Conservation (phyloP, 2,329 filamentous ascomycete species). For the Cercospora janseana region DNA sequence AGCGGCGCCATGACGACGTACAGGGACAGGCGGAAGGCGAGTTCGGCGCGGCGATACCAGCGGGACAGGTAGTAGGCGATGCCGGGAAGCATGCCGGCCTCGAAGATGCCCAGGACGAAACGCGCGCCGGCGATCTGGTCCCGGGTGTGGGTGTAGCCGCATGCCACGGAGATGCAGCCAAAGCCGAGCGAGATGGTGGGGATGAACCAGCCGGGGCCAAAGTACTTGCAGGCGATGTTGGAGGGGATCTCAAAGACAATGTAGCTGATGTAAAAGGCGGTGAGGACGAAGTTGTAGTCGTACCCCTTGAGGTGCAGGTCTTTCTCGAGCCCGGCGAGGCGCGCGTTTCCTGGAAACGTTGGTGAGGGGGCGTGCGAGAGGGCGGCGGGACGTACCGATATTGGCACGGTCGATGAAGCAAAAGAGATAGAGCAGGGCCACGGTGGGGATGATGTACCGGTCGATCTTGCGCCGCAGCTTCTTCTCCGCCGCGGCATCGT, state of each 20-base stretch:
- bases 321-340: slow-evolving; percentile 55
- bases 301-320: slow-evolving; percentile 60
- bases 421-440: slow-evolving; percentile 66
- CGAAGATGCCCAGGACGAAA: slow-evolving; percentile 59
- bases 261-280: slow-evolving; percentile 70
- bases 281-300: slow-evolving; percentile 64
- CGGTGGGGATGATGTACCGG: slow-evolving; percentile 62
- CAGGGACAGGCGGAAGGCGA: slow-evolving; percentile 64
- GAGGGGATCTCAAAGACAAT: slow-evolving; percentile 70
- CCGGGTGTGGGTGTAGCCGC: slow-evolving; percentile 61
- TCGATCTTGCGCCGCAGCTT: slow-evolving; percentile 64
- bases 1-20: slow-evolving; percentile 71
- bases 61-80: slow-evolving; percentile 71
- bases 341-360: slow-evolving; percentile 62
- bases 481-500: slow-evolving; percentile 58
- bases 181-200: slow-evolving; percentile 62
- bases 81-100: slow-evolving; percentile 71
- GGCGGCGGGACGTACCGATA: slow-evolving; percentile 53
- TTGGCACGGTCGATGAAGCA: slow-evolving; percentile 75
- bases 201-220: slow-evolving; percentile 71
- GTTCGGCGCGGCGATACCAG: slow-evolving; percentile 69
- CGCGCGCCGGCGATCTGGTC: slow-evolving; percentile 58
- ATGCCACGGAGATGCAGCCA: slow-evolving; percentile 60
- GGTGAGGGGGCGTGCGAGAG: not conserved
- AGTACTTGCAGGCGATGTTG: slow-evolving; percentile 67